Percentiles rank a stretch among this genome's conserved stretches.
Evolutionary conservation across 2,329 filamentous ascomycete genomes (phyloP).

Genomic region (Calonectria pteridis): DNA sequence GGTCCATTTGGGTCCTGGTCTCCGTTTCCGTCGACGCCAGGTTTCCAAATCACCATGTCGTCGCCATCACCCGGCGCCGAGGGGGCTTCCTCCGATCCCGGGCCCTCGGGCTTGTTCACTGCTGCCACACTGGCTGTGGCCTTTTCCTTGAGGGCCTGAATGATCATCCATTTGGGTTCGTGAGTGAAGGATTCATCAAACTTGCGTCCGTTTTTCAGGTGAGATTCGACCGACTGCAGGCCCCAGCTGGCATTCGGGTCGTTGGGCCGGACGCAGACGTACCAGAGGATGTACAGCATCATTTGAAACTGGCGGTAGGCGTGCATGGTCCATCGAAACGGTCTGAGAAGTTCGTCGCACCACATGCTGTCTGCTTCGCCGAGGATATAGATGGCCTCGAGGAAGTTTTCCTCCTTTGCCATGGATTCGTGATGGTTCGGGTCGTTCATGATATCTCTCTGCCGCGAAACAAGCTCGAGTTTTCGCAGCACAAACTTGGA

Average conservation of each 20-base stretch:
- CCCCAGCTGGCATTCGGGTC: slow-evolving; percentile 48
- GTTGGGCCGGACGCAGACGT: slow-evolving; percentile 54
- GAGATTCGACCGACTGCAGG: slow-evolving; percentile 44
- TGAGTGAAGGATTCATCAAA: background rate
- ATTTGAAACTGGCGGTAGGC: slow-evolving; percentile 58
- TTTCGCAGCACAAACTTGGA: slow-evolving; percentile 49
- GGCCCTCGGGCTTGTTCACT: background rate
- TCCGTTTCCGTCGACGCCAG: background rate
- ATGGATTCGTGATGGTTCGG: slow-evolving; percentile 34
- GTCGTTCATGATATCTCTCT: slow-evolving; percentile 48
- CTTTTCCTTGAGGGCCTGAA: slow-evolving; percentile 48
- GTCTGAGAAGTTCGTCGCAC: slow-evolving; percentile 52
- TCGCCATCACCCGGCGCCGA: background rate
- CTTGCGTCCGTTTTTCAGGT: slow-evolving; percentile 21
- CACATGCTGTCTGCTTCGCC: slow-evolving; percentile 47
- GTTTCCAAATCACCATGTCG: background rate
- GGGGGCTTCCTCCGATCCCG: background rate
- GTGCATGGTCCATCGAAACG: slow-evolving; percentile 54
- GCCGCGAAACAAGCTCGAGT: slow-evolving; percentile 63
- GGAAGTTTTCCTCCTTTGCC: slow-evolving; percentile 50
- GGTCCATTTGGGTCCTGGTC: slow-evolving; percentile 17
- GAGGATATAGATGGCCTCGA: slow-evolving; percentile 49
- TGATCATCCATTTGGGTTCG: slow-evolving; percentile 48
- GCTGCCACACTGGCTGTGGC: slow-evolving; percentile 41
- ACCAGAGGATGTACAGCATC: slow-evolving; percentile 58